Conservation (phyloP, 768 basidiomycete species). For the Tubosaeta brunneosetosa region DNA sequence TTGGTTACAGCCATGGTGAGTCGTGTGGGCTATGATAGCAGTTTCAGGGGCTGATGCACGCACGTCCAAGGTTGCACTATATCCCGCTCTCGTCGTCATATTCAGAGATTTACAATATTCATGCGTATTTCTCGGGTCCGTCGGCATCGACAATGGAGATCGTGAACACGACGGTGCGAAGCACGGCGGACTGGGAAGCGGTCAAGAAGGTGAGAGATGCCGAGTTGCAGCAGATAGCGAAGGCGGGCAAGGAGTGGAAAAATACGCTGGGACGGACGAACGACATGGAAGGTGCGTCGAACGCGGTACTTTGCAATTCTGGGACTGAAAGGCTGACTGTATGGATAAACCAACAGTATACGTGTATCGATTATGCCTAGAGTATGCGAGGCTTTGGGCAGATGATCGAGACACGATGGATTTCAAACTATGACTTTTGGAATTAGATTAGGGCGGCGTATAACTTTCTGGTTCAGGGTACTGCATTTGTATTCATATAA, state of each 20-base stretch:
- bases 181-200: conserved; percentile 26
- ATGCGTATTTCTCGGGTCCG: conserved; percentile 89
- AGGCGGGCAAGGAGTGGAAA: conserved; percentile 93
- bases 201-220: conserved; percentile 58
- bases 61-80: conserved; percentile 73
- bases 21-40: background rate
- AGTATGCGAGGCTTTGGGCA: conserved; percentile 74
- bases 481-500: background rate
- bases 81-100: conserved; percentile 88
- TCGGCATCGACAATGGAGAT: conserved; percentile 52
- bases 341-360: conserved; percentile 48
- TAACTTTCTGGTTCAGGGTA: background rate
- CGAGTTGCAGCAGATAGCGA: conserved; percentile 74
- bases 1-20: conserved; percentile 79
- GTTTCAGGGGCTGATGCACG: background rate
- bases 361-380: conserved; percentile 78
- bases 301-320: background rate
- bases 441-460: background rate
- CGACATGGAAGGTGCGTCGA: conserved; percentile 85
- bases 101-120: conserved; percentile 88
- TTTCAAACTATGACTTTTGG: conserved; percentile 21
- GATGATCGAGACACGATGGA: conserved; percentile 79
- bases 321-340: background rate
- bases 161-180: conserved; percentile 46
- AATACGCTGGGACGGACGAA: conserved; percentile 71